phyloP scores from a whole-genome alignment of 768 basidiomycete genomes.

The Rhizopogon rudus region DNA sequence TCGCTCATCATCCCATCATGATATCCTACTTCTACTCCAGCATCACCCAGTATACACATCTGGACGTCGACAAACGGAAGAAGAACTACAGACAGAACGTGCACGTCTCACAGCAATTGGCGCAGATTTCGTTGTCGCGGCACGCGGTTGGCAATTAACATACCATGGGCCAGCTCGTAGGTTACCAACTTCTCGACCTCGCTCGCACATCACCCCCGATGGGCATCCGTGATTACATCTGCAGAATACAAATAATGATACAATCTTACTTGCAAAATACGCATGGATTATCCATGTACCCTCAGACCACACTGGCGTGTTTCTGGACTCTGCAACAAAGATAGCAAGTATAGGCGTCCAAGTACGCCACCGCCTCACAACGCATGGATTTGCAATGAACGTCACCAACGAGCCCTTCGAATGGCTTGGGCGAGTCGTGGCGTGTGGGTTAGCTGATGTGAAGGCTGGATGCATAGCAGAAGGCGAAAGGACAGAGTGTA shows the following conservation, averaged over 20 bases:
- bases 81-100: conserved; percentile 54
- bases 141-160: conserved; percentile 89
- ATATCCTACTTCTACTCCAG: too few species aligned
- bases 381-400: conserved; percentile 94
- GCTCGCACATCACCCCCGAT: conserved; percentile 69
- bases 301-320: conserved; percentile 88
- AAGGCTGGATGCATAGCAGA: conserved; percentile 64
- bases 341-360: conserved; percentile 96
- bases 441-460: conserved; percentile 87
- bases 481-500: conserved; percentile 36
- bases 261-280: conserved; percentile 53
- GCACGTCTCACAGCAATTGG: conserved; percentile 67
- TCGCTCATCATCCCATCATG: too few species aligned
- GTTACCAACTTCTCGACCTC: conserved; percentile 91
- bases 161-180: conserved; percentile 96
- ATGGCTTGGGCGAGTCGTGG: conserved; percentile 89
- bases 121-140: conserved; percentile 80
- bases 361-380: conserved; percentile 89
- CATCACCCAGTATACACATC: conserved; percentile 94
- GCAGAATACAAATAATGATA: conserved; percentile 70
- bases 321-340: conserved; percentile 75
- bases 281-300: conserved; percentile 54
- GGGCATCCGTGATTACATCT: conserved; percentile 79
- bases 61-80: conserved; percentile 79
- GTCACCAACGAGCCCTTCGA: conserved; percentile 70